phyloP scores from a whole-genome alignment of 1,284 basidiomycete species.

The Cutaneotrichosporon sp. region DNA sequence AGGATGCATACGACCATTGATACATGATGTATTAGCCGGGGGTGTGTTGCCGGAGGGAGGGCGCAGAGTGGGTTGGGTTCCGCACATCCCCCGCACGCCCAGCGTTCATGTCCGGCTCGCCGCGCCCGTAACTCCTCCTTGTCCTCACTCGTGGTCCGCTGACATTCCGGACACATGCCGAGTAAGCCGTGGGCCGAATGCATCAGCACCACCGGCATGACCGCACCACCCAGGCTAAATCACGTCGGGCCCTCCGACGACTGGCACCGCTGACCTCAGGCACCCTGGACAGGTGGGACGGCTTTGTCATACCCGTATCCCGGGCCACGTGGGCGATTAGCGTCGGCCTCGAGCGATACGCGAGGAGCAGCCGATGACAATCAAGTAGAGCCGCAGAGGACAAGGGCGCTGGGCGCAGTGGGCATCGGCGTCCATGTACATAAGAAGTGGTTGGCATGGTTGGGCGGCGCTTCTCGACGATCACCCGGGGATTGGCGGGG shows the following conservation, averaged over 20 bases:
- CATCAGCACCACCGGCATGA: neutral
- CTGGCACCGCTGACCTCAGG: neutral
- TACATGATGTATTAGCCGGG: no score
- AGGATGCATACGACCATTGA: neutral
- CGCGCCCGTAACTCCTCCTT: no score
- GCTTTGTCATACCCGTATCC: slow-evolving; percentile 14
- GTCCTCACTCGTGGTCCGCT: neutral
- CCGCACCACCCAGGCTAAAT: no score
- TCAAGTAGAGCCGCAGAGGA: neutral
- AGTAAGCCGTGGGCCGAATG: neutral
- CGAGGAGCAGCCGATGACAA: no score
- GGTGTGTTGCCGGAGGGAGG: no score
- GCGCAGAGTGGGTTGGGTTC: no score
- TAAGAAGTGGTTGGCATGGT: no score
- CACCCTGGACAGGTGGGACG: slow-evolving; percentile 1
- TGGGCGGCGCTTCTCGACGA: neutral
- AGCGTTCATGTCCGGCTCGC: no score
- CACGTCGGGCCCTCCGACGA: neutral
- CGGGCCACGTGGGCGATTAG: neutral
- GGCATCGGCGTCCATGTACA: no score
- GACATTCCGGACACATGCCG: neutral
- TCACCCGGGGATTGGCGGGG: no score
- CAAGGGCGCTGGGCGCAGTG: neutral
- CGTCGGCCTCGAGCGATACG: no score
- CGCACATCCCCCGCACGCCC: no score